Evolutionary conservation across 2,329 filamentous ascomycete species (phyloP).

Genomic region (Dendrostoma leiphaemia): DNA sequence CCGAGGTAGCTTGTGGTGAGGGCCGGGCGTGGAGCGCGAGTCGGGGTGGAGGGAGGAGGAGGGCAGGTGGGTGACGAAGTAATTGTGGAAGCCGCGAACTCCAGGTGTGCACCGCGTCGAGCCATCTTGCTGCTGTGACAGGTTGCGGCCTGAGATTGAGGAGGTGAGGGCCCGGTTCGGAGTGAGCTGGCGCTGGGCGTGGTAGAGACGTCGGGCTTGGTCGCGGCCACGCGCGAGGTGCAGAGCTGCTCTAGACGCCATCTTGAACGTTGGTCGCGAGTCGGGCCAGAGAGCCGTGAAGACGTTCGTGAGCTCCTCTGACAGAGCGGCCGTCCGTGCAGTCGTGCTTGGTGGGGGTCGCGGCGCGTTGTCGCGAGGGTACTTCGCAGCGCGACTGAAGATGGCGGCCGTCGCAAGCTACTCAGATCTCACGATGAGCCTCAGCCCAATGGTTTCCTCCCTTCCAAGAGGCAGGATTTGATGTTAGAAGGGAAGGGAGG

Average conservation of each 20-base stretch:
- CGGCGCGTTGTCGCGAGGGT: neutral
- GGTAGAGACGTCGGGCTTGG: constrained; percentile 6
- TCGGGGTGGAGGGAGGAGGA: constrained; percentile 92
- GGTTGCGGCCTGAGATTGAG: neutral
- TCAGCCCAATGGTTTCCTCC: neutral
- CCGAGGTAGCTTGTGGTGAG: constrained; percentile 83
- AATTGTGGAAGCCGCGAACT: constrained; percentile 75
- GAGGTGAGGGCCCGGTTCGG: neutral
- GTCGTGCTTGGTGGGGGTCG: neutral
- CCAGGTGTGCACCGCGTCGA: constrained; percentile 1
- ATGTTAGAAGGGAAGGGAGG: constrained; percentile 1
- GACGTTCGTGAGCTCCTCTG: constrained; percentile 27
- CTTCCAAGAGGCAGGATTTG: neutral
- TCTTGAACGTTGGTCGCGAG: neutral
- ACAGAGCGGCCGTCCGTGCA: constrained; percentile 15
- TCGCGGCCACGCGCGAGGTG: constrained; percentile 2
- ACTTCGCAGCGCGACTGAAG: neutral
- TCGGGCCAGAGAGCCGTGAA: constrained; percentile 26
- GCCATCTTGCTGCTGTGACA: constrained; percentile 2
- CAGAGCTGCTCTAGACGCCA: constrained; percentile 2
- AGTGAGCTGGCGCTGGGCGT: constrained; percentile 8
- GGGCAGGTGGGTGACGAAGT: constrained; percentile 94
- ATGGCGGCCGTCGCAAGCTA: constrained; percentile 1
- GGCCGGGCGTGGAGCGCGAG: constrained; percentile 59
- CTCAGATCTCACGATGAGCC: neutral